Evolutionary conservation across 163 green algal genomes (phyloP), one percentile per base, ranked within the genome.

Genomic region (Prototheca wickerhamii): DNA sequence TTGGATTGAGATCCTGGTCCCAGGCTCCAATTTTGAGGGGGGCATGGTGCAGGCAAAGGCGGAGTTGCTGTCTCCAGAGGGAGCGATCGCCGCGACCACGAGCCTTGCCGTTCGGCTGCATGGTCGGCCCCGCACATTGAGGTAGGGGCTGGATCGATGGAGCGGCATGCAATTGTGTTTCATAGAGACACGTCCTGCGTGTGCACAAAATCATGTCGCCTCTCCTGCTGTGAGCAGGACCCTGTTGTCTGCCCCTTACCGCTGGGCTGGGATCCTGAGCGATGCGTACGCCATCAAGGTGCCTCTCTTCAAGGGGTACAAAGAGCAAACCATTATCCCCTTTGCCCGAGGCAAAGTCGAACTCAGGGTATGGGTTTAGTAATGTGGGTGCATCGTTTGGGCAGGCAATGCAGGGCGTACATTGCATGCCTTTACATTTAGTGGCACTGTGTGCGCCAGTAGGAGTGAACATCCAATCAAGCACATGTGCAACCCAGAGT

Each of bases 1-100:
- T 50, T 77, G 65, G 71, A 30, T 70, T 30, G 71, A 77, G 32
- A 59, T 77, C 53, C 21, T 34, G 64, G 58, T 77, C 28, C 60
- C 71, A 10, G 49, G 43, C 8, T 25, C 26, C 33, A 46, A 23
- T 28, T 25, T 28, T 2, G 43, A 30, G 12, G 42, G 50, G 25
- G 58, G 61, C 25, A 51, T 73, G 52, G 71, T 61, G 6, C 64
- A 77, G 58, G 40, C 72, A n/a, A 23, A 55, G 37, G 70, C 64
- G 8, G 35, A 68, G 43, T 52, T 72, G 58, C 58, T 28, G 15
- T 61, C 60, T 29, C 20, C 54, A 40, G 64, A 72, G 17, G 64
- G 64, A 3, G 29, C 35, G 21, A 18, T 29, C 3, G 58, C 60
- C 0, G 64, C 51, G 23, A 40, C 50, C 17, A 53, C 70, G 34